Evolutionary conservation across 108 stramenopile species (phyloP), one percentile per base, ranked within the genome.

Genomic region (Fragilariopsis cylindrus): DNA sequence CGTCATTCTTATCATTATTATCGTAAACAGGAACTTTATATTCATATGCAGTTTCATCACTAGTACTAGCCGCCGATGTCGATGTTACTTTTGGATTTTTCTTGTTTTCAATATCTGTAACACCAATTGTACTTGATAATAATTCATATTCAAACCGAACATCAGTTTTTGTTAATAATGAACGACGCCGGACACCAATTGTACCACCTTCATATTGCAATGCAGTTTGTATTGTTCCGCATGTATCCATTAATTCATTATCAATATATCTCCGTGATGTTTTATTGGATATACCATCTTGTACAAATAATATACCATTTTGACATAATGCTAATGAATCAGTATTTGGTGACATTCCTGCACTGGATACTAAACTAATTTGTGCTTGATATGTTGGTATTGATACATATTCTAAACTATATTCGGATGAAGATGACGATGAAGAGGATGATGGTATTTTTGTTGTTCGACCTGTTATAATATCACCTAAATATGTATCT

Each of bases 301-400:
- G 88, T 44, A 90, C 64, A 43, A 87, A 82, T 5, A 90, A 76
- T 30, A 77, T 76, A 2, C 89, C 89, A 15, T 82, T 81, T 40
- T 90, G 60, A 9, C 83, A 75, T 41, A 90, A 69, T 9, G 85
- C 86, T 16, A 90, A 48, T 2, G 76, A 70, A 9, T 82, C 60
- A 2, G 81, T 69, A 5, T 55, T 58, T 18, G 82, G 78, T 15
- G 81, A 80, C 89, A 90, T 90, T 47, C 86, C 89, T 18, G 87
- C 83, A 60, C 82, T 83, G 65, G 81, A 77, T 6, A 90, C 85
- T n/a, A 90, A 67, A 8, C 82, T 82, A 54, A 90, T 84, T 60
- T 90, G 89, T 5, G 86, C 89, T 78, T 90, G 86, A n/a, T 79
- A 71, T 39, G 52, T 64, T 40, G 89, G 89, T 57, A 90, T 86